Conservation (phyloP, 2,329 filamentous ascomycete species). For the Alternaria angustiovoidea region DNA sequence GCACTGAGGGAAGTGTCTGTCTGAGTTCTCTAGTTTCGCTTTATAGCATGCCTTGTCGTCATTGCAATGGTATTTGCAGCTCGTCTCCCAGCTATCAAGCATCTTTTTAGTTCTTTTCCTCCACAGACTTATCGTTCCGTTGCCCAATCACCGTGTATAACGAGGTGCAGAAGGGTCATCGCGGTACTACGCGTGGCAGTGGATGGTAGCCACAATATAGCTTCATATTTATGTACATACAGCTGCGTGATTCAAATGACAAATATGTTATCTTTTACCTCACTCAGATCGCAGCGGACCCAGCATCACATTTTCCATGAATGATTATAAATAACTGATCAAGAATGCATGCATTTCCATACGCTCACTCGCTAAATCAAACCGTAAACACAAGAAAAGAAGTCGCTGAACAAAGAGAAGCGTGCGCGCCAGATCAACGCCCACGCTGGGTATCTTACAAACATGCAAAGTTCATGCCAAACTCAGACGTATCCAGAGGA, state of each 20-base stretch:
- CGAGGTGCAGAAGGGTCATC: no score
- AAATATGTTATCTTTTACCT: background rate
- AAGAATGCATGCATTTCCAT: background rate
- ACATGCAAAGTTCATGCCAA: conserved; percentile 9
- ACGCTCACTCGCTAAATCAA: conserved; percentile 3
- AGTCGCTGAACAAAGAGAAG: conserved; percentile 10
- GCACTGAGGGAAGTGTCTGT: no score
- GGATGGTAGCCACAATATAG: no score
- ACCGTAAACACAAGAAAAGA: conserved; percentile 9
- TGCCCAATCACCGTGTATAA: no score
- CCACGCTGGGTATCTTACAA: conserved; percentile 24
- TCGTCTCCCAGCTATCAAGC: background rate
- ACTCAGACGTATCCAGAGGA: background rate
- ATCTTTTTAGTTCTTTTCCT: no score
- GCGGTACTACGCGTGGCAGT: no score
- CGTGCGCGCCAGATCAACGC: conserved; percentile 6
- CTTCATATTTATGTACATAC: no score
- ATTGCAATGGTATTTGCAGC: background rate
- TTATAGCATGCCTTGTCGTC: background rate
- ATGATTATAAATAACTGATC: background rate
- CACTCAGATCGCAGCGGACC: background rate
- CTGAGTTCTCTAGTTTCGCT: no score
- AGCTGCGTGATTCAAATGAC: no score
- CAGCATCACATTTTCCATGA: background rate
- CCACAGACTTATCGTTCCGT: no score